Percentiles rank a stretch among this genome's conserved stretches.
phyloP scores from a whole-genome alignment of 352 stramenopile genomes.

The Aphanomyces invadans region DNA sequence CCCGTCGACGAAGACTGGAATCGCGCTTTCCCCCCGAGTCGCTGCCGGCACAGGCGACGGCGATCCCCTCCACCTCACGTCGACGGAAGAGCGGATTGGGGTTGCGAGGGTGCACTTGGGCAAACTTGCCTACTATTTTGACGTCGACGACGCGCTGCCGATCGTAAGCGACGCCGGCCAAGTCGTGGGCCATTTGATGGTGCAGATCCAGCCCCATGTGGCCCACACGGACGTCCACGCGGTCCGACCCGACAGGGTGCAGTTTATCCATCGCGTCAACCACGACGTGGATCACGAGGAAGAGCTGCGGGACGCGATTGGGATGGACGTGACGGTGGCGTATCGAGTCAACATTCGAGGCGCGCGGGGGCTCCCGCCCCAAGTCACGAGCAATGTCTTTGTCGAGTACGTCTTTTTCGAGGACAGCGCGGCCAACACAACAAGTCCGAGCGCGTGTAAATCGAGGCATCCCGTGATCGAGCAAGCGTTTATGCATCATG shows the following conservation, averaged over 20 bases:
- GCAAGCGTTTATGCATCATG: slow-evolving; percentile 18
- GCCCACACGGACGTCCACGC: not conserved
- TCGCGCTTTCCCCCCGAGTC: not conserved
- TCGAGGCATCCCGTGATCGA: slow-evolving; percentile 21
- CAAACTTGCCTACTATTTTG: slow-evolving; percentile 16
- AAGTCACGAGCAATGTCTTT: slow-evolving; percentile 22
- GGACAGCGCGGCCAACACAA: not conserved
- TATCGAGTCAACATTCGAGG: slow-evolving; percentile 12
- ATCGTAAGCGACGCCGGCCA: slow-evolving; percentile 9
- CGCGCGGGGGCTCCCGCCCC: not conserved
- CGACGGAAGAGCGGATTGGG: slow-evolving; percentile 11
- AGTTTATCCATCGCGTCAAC: slow-evolving; percentile 1
- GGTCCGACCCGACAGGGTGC: not conserved
- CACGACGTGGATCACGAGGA: slow-evolving; percentile 20
- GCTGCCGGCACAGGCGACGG: not conserved
- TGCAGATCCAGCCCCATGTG: slow-evolving; percentile 9
- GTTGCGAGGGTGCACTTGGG: slow-evolving; percentile 7
- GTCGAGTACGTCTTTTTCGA: slow-evolving; percentile 22
- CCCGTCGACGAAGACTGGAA: not conserved
- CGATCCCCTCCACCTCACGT: not conserved
- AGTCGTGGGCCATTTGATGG: slow-evolving; percentile 11
- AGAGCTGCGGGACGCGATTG: not conserved
- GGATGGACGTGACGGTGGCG: slow-evolving; percentile 4
- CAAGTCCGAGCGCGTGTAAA: slow-evolving; percentile 9
- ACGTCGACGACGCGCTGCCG: slow-evolving; percentile 14